Evolutionary conservation across 2,329 filamentous ascomycete genomes (phyloP).

Genomic region (Tricladium varicosporioides): DNA sequence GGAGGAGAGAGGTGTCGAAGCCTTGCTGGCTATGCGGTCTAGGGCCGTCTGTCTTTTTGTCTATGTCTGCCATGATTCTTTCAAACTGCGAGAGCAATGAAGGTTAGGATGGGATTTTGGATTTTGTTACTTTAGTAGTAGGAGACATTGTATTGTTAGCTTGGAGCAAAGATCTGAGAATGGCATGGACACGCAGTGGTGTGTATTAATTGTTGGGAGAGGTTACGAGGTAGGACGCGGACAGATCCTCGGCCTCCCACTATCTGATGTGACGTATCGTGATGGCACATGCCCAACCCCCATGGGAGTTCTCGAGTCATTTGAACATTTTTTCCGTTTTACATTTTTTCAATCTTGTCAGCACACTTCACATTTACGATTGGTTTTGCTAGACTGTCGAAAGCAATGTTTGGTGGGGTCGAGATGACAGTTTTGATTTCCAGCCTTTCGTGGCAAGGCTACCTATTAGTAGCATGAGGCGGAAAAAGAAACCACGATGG

Average conservation of each 20-base stretch:
- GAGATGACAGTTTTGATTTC: not conserved
- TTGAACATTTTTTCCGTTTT: not conserved
- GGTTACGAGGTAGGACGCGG: not conserved
- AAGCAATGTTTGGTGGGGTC: not conserved
- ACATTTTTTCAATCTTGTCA: not conserved
- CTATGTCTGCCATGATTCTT: slow-evolving; percentile 36
- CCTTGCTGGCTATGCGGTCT: slow-evolving; percentile 60
- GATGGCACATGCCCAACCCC: not conserved
- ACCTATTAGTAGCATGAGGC: not conserved
- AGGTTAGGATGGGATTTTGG: too few species aligned
- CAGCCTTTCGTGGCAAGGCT: not conserved
- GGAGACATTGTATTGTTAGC: slow-evolving; percentile 4
- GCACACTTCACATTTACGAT: not conserved
- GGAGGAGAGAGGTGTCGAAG: slow-evolving; percentile 68
- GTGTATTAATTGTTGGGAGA: not conserved
- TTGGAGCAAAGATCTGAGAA: not conserved
- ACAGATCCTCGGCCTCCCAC: not conserved
- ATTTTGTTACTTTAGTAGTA: too few species aligned
- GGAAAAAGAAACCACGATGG: not conserved
- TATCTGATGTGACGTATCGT: not conserved
- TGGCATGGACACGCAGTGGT: not conserved
- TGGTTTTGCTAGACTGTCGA: not conserved
- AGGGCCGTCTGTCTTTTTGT: slow-evolving; percentile 44
- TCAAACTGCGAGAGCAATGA: too few species aligned
- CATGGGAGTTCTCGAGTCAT: not conserved